These are phyloP conservation scores for Stenogyne calaminthoides DNA, from an alignment of 305 asterid species.

Conservation along the genomic window DNA sequence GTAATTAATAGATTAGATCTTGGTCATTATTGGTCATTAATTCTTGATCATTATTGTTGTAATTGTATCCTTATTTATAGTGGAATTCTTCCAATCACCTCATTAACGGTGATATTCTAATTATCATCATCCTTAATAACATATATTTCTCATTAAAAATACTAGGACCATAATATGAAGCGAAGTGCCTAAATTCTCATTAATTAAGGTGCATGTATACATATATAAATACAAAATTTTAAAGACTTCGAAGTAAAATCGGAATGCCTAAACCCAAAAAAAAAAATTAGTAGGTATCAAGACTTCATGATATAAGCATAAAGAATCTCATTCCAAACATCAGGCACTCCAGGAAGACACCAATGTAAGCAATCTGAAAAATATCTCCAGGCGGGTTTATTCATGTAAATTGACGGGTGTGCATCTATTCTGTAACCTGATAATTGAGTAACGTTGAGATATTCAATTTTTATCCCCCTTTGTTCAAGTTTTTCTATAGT, in stretches of 20 bases:
- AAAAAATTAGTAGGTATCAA: background rate
- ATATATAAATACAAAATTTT: too few relatives aligned
- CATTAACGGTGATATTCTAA: too few relatives aligned
- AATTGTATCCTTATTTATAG: too few relatives aligned
- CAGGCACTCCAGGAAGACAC: conserved; percentile 95
- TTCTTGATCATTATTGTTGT: too few relatives aligned
- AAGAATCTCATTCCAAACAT: conserved; percentile 74
- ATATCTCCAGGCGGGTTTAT: background rate
- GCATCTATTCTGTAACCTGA: conserved; percentile 68
- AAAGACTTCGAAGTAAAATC: background rate
- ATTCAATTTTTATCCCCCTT: conserved; percentile 50
- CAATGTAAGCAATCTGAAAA: conserved; percentile 67
- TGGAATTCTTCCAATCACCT: too few relatives aligned
- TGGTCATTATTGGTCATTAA: too few relatives aligned
- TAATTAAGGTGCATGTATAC: too few relatives aligned
- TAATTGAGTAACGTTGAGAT: conserved; percentile 58
- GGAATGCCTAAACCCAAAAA: background rate
- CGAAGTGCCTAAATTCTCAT: too few relatives aligned
- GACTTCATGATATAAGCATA: conserved; percentile 49
- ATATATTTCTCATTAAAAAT: too few relatives aligned
- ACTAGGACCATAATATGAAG: too few relatives aligned
- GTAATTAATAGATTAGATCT: too few relatives aligned
- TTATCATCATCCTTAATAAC: too few relatives aligned
- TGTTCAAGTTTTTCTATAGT: conserved; percentile 40
- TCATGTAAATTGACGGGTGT: conserved; percentile 50